Percentiles rank a stretch among this genome's conserved stretches.
Conservation (phyloP, 176 grass and related monocot genomes). For the Canna indica region DNA sequence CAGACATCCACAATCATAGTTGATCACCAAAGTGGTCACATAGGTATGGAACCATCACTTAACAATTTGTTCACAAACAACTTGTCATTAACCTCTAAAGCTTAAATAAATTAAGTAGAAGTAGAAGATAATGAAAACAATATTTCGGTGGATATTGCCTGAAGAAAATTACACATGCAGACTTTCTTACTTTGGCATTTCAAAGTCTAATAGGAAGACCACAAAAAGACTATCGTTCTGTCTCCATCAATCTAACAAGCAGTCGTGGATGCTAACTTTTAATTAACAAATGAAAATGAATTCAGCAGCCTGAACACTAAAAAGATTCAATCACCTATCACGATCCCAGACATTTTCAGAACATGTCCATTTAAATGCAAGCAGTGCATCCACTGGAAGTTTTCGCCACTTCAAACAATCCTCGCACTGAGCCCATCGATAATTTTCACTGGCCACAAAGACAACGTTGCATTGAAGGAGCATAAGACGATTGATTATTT, state of each 20-base stretch:
- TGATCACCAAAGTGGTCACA: too few species aligned
- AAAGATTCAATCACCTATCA: conserved; percentile 22
- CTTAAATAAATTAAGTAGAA: too few species aligned
- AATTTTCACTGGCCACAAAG: conserved; percentile 58
- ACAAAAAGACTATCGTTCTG: background rate
- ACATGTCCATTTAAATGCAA: conserved; percentile 74
- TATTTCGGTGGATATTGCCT: too few species aligned
- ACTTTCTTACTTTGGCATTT: background rate
- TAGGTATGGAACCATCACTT: too few species aligned
- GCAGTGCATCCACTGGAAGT: conserved; percentile 55
- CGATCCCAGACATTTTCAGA: conserved; percentile 76
- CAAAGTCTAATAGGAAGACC: background rate
- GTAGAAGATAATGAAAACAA: too few species aligned
- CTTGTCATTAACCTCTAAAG: too few species aligned
- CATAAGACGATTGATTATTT: background rate
- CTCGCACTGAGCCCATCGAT: conserved; percentile 91
- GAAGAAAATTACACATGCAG: too few species aligned
- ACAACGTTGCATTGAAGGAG: background rate
- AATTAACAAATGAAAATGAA: background rate
- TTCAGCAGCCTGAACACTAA: background rate
- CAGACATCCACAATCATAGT: too few species aligned
- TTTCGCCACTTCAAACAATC: conserved; percentile 93
- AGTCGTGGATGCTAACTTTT: background rate
- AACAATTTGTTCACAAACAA: too few species aligned
- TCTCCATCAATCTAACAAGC: background rate